A percentile compares a stretch with the other conserved stretches of the same genome.
These are phyloP conservation scores for Penicillium paradoxum DNA, from an alignment of 495 filamentous ascomycete genomes.

Conservation along the genomic window DNA sequence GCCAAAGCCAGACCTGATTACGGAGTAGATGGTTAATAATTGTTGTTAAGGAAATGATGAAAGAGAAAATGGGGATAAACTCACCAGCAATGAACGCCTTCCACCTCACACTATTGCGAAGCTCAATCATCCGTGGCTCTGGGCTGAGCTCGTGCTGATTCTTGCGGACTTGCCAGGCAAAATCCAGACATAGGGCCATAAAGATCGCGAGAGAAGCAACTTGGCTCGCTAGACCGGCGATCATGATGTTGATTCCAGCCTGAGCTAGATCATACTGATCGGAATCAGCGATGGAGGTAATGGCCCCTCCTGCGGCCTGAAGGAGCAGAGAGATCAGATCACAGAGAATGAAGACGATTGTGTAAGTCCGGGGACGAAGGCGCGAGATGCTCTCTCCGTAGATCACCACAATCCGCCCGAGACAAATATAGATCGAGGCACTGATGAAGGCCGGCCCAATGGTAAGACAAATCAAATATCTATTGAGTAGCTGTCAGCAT, in stretches of 20 bases:
- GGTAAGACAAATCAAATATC: slow-evolving; percentile 48
- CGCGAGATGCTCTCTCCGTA: slow-evolving; percentile 42
- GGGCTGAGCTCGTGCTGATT: not conserved
- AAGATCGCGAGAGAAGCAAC: slow-evolving; percentile 49
- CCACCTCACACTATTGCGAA: slow-evolving; percentile 9
- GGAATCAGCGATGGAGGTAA: slow-evolving; percentile 39
- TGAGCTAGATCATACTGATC: slow-evolving; percentile 10
- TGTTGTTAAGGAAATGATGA: not conserved
- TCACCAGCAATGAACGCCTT: slow-evolving; percentile 10
- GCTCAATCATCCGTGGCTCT: not conserved
- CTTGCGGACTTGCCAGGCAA: slow-evolving; percentile 33
- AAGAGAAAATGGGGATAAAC: not conserved
- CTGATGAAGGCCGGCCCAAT: slow-evolving; percentile 53
- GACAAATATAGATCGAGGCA: slow-evolving; percentile 52
- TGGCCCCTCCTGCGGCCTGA: slow-evolving; percentile 47
- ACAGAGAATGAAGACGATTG: slow-evolving; percentile 46
- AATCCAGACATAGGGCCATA: slow-evolving; percentile 45
- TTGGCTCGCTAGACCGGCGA: slow-evolving; percentile 48
- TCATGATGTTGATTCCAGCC: slow-evolving; percentile 45
- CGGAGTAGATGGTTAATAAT: not conserved
- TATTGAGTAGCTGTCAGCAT: slow-evolving; percentile 9
- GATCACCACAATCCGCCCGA: slow-evolving; percentile 45
- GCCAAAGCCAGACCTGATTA: slow-evolving; percentile 39
- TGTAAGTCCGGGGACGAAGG: slow-evolving; percentile 45
- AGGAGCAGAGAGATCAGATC: slow-evolving; percentile 48